A percentile compares a stretch with the other conserved stretches of the same genome.
These are phyloP conservation scores for Macrolepiota albuminosa DNA, from an alignment of 768 basidiomycete species.

Conservation along the genomic window DNA sequence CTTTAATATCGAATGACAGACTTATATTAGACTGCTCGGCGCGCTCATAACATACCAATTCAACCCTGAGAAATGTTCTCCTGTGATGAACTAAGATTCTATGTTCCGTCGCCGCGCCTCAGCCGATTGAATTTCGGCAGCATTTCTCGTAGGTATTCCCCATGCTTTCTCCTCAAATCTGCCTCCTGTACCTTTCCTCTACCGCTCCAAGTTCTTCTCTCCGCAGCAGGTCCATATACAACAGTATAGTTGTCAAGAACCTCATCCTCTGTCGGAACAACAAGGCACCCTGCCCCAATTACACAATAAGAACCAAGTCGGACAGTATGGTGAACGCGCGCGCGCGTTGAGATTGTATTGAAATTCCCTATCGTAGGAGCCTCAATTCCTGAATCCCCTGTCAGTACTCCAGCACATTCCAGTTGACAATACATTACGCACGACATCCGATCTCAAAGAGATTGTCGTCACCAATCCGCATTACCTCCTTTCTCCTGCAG, in stretches of 20 bases:
- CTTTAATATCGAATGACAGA: no score
- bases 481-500: conserved; percentile 66
- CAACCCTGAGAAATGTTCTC: neutral
- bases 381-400: conserved; percentile 66
- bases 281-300: conserved; percentile 74
- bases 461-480: conserved; percentile 93
- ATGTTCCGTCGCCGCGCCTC: conserved; percentile 47
- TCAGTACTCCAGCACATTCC: neutral
- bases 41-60: neutral
- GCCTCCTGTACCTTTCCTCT: conserved; percentile 78
- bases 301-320: conserved; percentile 77
- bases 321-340: conserved; percentile 80
- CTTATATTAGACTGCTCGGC: no score
- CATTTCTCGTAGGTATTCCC: conserved; percentile 90
- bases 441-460: conserved; percentile 93
- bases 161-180: conserved; percentile 81
- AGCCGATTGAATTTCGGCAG: conserved; percentile 83
- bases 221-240: conserved; percentile 72
- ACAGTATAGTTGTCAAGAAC: conserved; percentile 78
- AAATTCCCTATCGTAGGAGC: conserved; percentile 76
- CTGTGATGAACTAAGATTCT: neutral
- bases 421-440: conserved; percentile 35
- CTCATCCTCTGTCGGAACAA: conserved; percentile 78
- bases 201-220: conserved; percentile 81
- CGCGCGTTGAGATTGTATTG: conserved; percentile 84